phyloP scores from a whole-genome alignment of 768 basidiomycete species.

The Dioszegia hungarica region DNA sequence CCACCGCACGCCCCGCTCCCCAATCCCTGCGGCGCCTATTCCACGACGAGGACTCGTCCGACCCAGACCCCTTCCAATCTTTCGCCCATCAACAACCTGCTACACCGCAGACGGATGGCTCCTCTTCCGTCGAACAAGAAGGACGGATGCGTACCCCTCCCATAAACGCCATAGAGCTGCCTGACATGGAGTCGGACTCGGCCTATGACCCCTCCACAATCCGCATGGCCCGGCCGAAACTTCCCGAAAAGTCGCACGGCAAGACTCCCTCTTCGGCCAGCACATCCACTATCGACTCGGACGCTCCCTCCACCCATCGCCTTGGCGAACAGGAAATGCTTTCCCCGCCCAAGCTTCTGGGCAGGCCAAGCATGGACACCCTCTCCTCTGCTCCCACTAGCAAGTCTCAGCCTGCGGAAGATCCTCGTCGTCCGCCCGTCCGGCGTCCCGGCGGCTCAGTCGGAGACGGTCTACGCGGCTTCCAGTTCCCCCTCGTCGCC shows the following conservation, averaged over 20 bases:
- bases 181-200: not conserved
- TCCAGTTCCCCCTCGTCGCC: slow-evolving; percentile 38
- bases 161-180: not conserved
- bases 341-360: slow-evolving; percentile 5
- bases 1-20: slow-evolving; percentile 55
- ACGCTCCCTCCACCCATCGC: slow-evolving; percentile 1
- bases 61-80: slow-evolving; percentile 37
- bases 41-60: slow-evolving; percentile 51
- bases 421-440: slow-evolving; percentile 1
- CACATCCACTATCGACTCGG: not conserved
- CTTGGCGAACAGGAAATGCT: slow-evolving; percentile 1
- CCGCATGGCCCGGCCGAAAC: not conserved
- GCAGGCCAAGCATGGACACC: slow-evolving; percentile 19
- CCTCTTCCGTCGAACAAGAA: slow-evolving; percentile 16
- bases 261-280: not conserved
- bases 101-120: slow-evolving; percentile 32
- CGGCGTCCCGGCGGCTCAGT: slow-evolving; percentile 30
- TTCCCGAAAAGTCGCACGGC: no score
- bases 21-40: slow-evolving; percentile 75
- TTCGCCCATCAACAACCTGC: slow-evolving; percentile 35
- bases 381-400: slow-evolving; percentile 26
- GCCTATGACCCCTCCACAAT: slow-evolving; percentile 24
- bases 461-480: slow-evolving; percentile 36
- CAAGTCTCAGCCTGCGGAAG: slow-evolving; percentile 17
- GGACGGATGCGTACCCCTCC: slow-evolving; percentile 25